These are phyloP conservation scores for Aspergillus fumigatus DNA, from an alignment of 2,329 filamentous ascomycete species.

Conservation along the genomic window DNA sequence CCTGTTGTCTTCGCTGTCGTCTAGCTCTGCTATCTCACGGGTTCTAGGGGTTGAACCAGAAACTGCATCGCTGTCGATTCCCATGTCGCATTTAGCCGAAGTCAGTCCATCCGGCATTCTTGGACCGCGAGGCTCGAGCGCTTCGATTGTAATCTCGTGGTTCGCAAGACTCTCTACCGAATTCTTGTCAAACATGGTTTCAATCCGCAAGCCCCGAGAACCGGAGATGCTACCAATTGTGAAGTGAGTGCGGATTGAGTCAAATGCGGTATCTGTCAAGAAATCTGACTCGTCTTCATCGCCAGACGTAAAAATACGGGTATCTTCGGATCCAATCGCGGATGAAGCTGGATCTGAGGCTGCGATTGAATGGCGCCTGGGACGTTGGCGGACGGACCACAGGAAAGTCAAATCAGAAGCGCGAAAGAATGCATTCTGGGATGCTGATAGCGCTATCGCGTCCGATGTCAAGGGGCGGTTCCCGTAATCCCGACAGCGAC, in stretches of 20 bases:
- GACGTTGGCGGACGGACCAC: slow-evolving; percentile 32
- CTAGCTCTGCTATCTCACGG: slow-evolving; percentile 6
- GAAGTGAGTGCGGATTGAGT: slow-evolving; percentile 58
- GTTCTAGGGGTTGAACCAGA: slow-evolving; percentile 8
- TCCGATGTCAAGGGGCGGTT: slow-evolving; percentile 24
- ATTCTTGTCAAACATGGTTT: slow-evolving; percentile 60
- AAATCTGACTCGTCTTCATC: slow-evolving; percentile 60
- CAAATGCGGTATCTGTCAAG: slow-evolving; percentile 58
- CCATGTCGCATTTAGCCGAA: slow-evolving; percentile 14
- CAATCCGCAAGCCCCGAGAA: slow-evolving; percentile 54
- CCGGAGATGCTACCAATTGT: slow-evolving; percentile 51
- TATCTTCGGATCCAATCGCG: slow-evolving; percentile 58
- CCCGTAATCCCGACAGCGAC: slow-evolving; percentile 10
- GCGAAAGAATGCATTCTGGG: slow-evolving; percentile 19
- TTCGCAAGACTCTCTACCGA: slow-evolving; percentile 35
- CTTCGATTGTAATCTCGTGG: slow-evolving; percentile 42
- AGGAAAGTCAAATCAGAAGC: slow-evolving; percentile 19
- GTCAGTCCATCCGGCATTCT: slow-evolving; percentile 30
- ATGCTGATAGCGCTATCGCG: slow-evolving; percentile 24
- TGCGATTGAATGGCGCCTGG: slow-evolving; percentile 52
- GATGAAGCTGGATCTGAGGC: slow-evolving; percentile 58
- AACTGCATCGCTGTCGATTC: slow-evolving; percentile 16
- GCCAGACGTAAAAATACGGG: slow-evolving; percentile 51
- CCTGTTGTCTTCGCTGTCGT: slow-evolving; percentile 12
- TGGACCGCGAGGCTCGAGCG: slow-evolving; percentile 46